Evolutionary conservation across 768 basidiomycete species (phyloP).

Genomic region (Neoboletus brunneissimus): DNA sequence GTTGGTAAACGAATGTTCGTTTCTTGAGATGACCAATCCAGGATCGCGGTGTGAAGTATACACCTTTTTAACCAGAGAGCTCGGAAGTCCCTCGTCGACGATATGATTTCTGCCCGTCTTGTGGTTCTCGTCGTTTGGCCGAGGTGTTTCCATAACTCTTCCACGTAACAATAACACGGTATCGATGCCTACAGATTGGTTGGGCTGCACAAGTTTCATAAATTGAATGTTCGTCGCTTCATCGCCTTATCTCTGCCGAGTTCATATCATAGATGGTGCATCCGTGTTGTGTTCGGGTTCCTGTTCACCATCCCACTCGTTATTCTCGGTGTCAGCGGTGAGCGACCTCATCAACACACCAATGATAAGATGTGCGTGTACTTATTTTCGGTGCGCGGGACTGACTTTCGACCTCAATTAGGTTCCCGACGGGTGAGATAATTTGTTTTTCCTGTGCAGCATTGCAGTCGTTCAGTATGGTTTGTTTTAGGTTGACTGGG

Average conservation of each 20-base stretch:
- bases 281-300: slow-evolving; percentile 73
- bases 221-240: slow-evolving; percentile 63
- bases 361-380: slow-evolving; percentile 54
- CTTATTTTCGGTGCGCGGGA: too few species aligned
- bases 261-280: slow-evolving; percentile 41
- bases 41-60: slow-evolving; percentile 59
- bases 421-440: too few species aligned
- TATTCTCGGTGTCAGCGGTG: slow-evolving; percentile 67
- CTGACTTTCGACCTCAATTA: too few species aligned
- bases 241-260: not conserved
- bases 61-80: slow-evolving; percentile 64
- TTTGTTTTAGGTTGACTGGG: slow-evolving; percentile 51
- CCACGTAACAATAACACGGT: slow-evolving; percentile 50
- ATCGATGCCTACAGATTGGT: slow-evolving; percentile 66
- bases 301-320: slow-evolving; percentile 64
- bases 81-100: slow-evolving; percentile 68
- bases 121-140: slow-evolving; percentile 34
- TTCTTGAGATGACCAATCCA: slow-evolving; percentile 9
- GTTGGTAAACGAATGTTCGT: slow-evolving; percentile 34
- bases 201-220: slow-evolving; percentile 75
- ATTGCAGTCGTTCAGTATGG: too few species aligned
- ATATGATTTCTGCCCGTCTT: slow-evolving; percentile 72
- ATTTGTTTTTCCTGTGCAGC: too few species aligned
- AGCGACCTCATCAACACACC: slow-evolving; percentile 56
- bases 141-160: not conserved